Conservation (phyloP, 495 filamentous ascomycete species). For the Mytilinidion resinicola region DNA sequence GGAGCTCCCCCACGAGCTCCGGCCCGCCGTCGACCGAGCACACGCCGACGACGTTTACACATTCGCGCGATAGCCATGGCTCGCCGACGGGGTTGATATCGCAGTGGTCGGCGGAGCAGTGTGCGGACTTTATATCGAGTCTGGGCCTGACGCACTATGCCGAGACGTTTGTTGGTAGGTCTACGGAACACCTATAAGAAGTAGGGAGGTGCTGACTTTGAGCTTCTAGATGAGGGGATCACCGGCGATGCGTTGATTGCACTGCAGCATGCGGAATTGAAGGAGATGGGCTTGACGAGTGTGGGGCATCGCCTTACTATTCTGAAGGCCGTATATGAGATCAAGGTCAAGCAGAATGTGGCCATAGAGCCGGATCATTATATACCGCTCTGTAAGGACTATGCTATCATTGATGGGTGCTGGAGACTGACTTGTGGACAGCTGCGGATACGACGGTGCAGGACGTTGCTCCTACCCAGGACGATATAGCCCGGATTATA, state of each 20-base stretch:
- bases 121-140: slow-evolving; percentile 73
- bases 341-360: slow-evolving; percentile 86
- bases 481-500: slow-evolving; percentile 84
- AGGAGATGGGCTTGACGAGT: slow-evolving; percentile 86
- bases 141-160: slow-evolving; percentile 81
- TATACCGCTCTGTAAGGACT: slow-evolving; percentile 76
- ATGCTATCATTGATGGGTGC: not conserved
- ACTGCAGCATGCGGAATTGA: slow-evolving; percentile 84
- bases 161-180: slow-evolving; percentile 70
- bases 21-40: slow-evolving; percentile 76
- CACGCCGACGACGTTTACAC: slow-evolving; percentile 79
- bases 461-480: slow-evolving; percentile 79
- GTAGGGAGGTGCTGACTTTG: not conserved
- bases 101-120: slow-evolving; percentile 85
- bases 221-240: slow-evolving; percentile 76
- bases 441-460: slow-evolving; percentile 83
- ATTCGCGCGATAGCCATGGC: slow-evolving; percentile 57
- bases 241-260: slow-evolving; percentile 86
- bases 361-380: slow-evolving; percentile 90
- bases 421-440: slow-evolving; percentile 31
- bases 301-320: slow-evolving; percentile 93
- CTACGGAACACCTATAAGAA: not conserved
- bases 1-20: slow-evolving; percentile 73
- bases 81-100: slow-evolving; percentile 74
- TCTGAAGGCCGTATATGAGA: slow-evolving; percentile 88